Conservation (phyloP, 2,329 filamentous ascomycete species). For the Raffaelea ambrosiae region DNA sequence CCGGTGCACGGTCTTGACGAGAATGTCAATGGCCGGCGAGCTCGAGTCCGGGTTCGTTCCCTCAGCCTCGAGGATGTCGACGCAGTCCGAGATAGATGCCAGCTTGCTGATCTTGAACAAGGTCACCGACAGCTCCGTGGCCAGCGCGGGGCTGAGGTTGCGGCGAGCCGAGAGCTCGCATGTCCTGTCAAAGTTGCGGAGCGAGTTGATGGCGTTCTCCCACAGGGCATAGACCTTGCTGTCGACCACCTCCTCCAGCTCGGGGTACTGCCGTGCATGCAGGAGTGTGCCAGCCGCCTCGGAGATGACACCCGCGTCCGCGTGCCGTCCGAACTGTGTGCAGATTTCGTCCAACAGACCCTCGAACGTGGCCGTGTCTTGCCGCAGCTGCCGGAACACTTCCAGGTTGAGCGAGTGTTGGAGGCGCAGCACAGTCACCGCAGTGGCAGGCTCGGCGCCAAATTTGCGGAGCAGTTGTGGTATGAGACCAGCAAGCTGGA, state of each 20-base stretch:
- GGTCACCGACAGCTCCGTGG: constrained; percentile 64
- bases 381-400: constrained; percentile 79
- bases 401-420: constrained; percentile 82
- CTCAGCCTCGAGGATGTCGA: constrained; percentile 62
- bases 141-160: constrained; percentile 53
- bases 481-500: constrained; percentile 69
- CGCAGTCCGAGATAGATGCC: constrained; percentile 69
- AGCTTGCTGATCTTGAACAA: constrained; percentile 75
- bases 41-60: constrained; percentile 38
- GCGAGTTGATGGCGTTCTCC: constrained; percentile 70
- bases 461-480: constrained; percentile 87
- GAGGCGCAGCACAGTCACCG: constrained; percentile 74
- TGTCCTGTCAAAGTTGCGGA: constrained; percentile 62
- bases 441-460: constrained; percentile 79
- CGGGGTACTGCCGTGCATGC: constrained; percentile 78
- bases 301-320: constrained; percentile 72
- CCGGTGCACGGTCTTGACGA: constrained; percentile 65
- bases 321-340: constrained; percentile 89
- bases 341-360: constrained; percentile 83
- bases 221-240: constrained; percentile 73
- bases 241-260: constrained; percentile 78
- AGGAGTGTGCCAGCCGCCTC: constrained; percentile 78
- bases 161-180: constrained; percentile 65
- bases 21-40: constrained; percentile 53
- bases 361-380: constrained; percentile 73